Evolutionary conservation across 495 filamentous ascomycete genomes (phyloP), one percentile per base, ranked within the genome.

Genomic region (Penicillium antarcticum): DNA sequence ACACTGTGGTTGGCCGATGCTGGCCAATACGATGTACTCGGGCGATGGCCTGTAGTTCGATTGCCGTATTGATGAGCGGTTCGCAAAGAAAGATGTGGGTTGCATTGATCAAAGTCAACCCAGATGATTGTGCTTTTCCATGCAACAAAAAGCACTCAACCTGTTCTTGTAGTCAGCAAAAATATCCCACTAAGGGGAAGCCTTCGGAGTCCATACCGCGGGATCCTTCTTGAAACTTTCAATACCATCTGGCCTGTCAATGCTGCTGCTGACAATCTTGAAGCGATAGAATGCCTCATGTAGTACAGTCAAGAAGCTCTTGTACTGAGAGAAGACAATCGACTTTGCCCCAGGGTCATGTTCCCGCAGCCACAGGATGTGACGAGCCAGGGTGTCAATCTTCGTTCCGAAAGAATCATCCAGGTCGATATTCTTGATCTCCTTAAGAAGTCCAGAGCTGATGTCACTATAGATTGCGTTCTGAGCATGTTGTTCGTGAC

Each of bases 41-140:
- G 5, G 91, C 90, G 57, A 97, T 95, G 3, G 91, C 92, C 61
- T 98, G 92, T 5, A 96, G 78, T 59, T 97, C 92, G 8, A 98
- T 83, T 2, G 92, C 90, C 5, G 92, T 88, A 63, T 97, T 96
- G 56, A 97, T 82, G 4, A 97, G 71, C 1, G 92, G 92, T 66
- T 98, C 92, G 66, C 91, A 96, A 7, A 98, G 74, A 57, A 98
- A 92, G 1, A 98, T 91, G 63, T 98, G 89, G 10, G 85, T 96
- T 4, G 92, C 94, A 63, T 92, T 92, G 55, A 96, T 84, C 4
- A 98, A 75, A 55, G 92, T 98, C 23, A 98, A 70, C 0, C 92
- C 92, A 1, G 88, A 88, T 3, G 89, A 87, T 62, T 96, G 89
- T 0, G 91, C 85, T 51, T 88, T 87, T 1, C 91, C 91, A 61